Conservation (phyloP, 2,329 filamentous ascomycete species). For the Keithomyces neogunnii region DNA sequence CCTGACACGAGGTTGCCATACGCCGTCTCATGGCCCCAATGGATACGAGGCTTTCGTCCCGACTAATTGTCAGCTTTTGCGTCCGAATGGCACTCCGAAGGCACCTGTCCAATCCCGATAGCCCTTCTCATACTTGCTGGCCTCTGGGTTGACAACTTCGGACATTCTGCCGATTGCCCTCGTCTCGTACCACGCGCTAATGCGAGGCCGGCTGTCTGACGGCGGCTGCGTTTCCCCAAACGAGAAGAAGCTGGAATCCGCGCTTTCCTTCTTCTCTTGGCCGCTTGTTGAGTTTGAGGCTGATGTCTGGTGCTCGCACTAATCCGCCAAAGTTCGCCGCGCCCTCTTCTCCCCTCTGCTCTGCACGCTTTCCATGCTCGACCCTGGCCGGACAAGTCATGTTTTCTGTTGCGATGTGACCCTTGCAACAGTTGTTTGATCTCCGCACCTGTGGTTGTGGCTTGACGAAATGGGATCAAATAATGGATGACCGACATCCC, state of each 20-base stretch:
- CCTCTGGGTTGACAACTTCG: neutral
- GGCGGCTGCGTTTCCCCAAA: neutral
- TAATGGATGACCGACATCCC: neutral
- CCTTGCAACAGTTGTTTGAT: neutral
- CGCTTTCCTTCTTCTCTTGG: neutral
- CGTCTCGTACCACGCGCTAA: constrained; percentile 2
- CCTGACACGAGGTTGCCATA: neutral
- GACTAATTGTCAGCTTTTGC: no score
- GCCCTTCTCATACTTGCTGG: no score
- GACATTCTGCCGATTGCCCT: neutral
- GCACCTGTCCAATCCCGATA: no score
- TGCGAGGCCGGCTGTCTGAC: neutral
- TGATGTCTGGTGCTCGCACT: neutral
- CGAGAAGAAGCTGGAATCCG: neutral
- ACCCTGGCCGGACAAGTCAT: no score
- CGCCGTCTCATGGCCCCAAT: neutral
- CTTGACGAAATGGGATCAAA: neutral
- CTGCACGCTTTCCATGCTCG: neutral
- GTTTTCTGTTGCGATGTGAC: no score
- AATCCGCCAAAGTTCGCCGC: neutral
- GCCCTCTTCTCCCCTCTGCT: neutral
- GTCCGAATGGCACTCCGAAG: no score
- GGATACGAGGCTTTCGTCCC: no score
- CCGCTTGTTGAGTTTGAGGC: neutral
- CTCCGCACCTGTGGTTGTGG: neutral